Evolutionary conservation across 148 eudicot genomes (phyloP), one percentile per base, ranked within the genome.

Genomic region (Drosera capensis): DNA sequence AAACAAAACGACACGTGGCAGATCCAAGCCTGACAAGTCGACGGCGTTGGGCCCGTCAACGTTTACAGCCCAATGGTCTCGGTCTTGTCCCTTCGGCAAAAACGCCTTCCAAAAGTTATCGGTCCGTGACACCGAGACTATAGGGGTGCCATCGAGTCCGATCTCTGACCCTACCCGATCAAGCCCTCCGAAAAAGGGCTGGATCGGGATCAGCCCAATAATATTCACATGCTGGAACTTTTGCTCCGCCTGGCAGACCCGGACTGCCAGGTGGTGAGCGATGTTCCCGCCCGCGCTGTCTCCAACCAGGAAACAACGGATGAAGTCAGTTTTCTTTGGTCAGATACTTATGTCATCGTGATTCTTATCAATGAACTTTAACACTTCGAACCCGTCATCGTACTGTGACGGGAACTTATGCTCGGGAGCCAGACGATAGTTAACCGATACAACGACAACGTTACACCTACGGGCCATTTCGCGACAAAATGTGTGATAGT

Each of bases 251-350:
- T 38, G 43, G 28, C 53, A 41, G 0, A 68, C 75, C 20, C 59
- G 54, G 14, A 41, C 54, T 23, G 81, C 61, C 1, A 76, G 68
- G 45, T 78, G 56, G 55, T 86, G 96, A 0, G 88, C 72, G 8
- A 86, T n/a, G 49, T 86, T 86, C 1, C 73, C 96, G 11, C 96
- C 94, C 48, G 96, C 94, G 18, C 77, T 68, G 45, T 86, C 96
- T 2, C 96, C 96, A 40, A 69, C 75, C 8, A 86, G 26, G 45
- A 86, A 82, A 24, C 77, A 71, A 0, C 56, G 38, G n/a, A n/a
- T n/a, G n/a, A n/a, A 9, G 51, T 82, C 82, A 8, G n/a, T n/a
- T n/a, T n/a, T n/a, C n/a, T n/a, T n/a, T n/a, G n/a, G n/a, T n/a
- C n/a, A n/a, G n/a, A n/a, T n/a, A n/a, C n/a, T n/a, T n/a, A n/a